Conservation (phyloP, 1,139 yeast genomes). For the Scheffersomyces illinoinensis region DNA sequence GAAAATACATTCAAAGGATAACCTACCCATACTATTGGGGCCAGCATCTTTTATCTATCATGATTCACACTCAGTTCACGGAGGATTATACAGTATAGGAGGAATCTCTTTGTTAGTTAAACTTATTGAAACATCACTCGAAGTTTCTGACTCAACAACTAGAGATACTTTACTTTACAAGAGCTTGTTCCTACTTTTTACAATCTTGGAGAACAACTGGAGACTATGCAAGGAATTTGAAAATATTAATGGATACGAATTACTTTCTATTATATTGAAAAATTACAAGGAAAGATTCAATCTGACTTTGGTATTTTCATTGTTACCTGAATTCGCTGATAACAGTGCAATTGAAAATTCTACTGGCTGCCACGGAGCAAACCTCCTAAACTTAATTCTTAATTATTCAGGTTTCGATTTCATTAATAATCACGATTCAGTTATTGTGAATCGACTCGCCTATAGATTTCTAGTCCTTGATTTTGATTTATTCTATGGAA, state of each 20-base stretch:
- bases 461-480: constrained; percentile 34
- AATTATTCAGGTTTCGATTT: constrained; percentile 27
- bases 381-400: constrained; percentile 23
- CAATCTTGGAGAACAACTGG: constrained; percentile 36
- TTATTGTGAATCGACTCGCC: constrained; percentile 29
- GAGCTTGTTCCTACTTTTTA: constrained; percentile 26
- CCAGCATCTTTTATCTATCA: constrained; percentile 16
- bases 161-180: constrained; percentile 25
- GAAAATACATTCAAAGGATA: neutral
- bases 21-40: neutral
- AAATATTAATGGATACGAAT: constrained; percentile 42
- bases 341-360: constrained; percentile 1
- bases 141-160: constrained; percentile 7
- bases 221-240: constrained; percentile 44
- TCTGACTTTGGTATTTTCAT: constrained; percentile 17
- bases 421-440: constrained; percentile 25
- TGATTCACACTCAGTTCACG: constrained; percentile 29
- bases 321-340: constrained; percentile 5
- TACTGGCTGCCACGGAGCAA: constrained; percentile 3
- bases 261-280: constrained; percentile 31
- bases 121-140: constrained; percentile 29
- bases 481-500: constrained; percentile 35
- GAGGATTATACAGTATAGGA: constrained; percentile 36
- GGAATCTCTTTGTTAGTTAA: constrained; percentile 36
- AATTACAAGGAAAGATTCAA: constrained; percentile 29